phyloP scores from a whole-genome alignment of 805 yeast species.

The Ogataea methylovora region DNA sequence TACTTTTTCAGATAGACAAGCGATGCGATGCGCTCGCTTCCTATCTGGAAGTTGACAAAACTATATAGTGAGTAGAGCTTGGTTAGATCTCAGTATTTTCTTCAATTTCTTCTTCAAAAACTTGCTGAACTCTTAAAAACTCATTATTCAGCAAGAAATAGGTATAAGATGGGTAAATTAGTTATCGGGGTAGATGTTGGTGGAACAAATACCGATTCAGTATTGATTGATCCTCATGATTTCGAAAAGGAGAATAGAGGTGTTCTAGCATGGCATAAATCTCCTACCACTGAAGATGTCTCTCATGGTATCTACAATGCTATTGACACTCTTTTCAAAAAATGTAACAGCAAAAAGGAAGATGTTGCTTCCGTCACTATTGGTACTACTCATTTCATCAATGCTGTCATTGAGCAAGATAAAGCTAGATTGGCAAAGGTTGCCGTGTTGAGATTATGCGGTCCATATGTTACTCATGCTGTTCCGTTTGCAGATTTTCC shows the following conservation, averaged over 20 bases:
- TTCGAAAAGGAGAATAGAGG: constrained; percentile 16
- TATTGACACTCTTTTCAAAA: constrained; percentile 21
- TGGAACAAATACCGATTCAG: constrained; percentile 40
- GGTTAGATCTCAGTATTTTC: too few species aligned
- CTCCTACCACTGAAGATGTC: constrained; percentile 31
- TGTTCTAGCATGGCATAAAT: constrained; percentile 29
- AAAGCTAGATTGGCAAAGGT: constrained; percentile 28
- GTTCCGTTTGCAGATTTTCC: constrained; percentile 36
- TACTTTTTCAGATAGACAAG: too few species aligned
- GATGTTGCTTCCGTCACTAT: constrained; percentile 32
- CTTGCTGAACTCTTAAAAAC: too few species aligned
- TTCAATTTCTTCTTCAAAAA: too few species aligned
- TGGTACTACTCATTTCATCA: constrained; percentile 40
- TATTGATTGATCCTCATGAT: constrained; percentile 26
- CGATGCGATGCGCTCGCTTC: too few species aligned
- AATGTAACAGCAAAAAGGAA: constrained; percentile 10
- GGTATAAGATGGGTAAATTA: too few species aligned
- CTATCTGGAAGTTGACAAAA: too few species aligned
- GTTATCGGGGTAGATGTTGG: constrained; percentile 40
- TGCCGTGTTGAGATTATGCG: constrained; percentile 32
- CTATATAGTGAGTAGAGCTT: too few species aligned
- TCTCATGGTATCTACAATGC: constrained; percentile 29
- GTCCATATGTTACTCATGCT: constrained; percentile 26
- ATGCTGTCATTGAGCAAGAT: constrained; percentile 36
- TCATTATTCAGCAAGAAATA: too few species aligned